Percentiles rank a stretch among this genome's conserved stretches.
Evolutionary conservation across 164 flowering plant genomes (phyloP).

Genomic region (Warburgia ugandensis): DNA sequence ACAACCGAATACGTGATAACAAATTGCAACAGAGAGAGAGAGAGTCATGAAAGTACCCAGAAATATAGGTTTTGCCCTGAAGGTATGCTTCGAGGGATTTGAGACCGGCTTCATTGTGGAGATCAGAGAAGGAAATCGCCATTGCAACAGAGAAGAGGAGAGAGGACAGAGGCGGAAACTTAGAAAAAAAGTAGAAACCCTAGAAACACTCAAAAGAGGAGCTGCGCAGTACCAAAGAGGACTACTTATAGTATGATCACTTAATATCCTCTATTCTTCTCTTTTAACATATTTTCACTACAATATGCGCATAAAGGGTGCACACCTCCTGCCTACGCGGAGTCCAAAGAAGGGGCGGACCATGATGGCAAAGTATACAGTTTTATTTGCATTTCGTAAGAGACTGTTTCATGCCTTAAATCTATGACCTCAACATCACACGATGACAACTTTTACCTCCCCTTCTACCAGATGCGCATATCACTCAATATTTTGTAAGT

Average conservation of each 20-base stretch:
- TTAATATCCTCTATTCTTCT: too few relatives aligned
- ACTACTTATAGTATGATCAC: background rate
- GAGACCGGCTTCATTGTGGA: constrained; percentile 76
- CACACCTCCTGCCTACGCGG: too few relatives aligned
- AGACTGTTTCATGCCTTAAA: too few relatives aligned
- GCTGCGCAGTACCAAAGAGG: background rate
- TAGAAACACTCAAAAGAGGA: constrained; percentile 3
- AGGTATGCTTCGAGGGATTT: constrained; percentile 71
- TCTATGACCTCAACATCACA: too few relatives aligned
- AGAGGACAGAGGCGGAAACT: too few relatives aligned
- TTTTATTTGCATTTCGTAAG: too few relatives aligned
- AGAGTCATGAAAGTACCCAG: constrained; percentile 39
- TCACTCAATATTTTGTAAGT: too few relatives aligned
- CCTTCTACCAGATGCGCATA: too few relatives aligned
- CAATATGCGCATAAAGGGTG: background rate
- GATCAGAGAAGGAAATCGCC: constrained; percentile 85
- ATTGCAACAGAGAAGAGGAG: constrained; percentile 18
- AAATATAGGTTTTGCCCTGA: constrained; percentile 60
- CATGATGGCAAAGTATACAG: too few relatives aligned
- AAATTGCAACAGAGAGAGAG: background rate
- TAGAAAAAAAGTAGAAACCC: constrained; percentile 14
- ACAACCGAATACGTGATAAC: background rate
- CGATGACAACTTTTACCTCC: too few relatives aligned
- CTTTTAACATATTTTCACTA: too few relatives aligned
- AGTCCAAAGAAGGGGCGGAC: too few relatives aligned